Base-by-base conservation (phyloP, 805 yeast genomes). In the Ogataea parapolymorpha region DNA sequence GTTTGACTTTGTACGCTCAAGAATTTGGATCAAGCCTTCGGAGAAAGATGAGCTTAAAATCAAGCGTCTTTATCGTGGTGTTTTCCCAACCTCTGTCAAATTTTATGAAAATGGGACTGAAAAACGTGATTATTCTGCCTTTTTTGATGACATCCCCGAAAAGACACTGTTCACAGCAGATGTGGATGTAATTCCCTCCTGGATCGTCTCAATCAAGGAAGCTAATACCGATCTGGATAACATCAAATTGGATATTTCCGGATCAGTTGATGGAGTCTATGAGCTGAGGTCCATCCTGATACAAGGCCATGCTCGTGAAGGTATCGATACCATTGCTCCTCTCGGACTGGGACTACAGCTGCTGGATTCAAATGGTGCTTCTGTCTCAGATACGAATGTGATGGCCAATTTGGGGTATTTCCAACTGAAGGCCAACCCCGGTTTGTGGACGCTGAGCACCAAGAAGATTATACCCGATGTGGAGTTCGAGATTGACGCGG, bases 361-460 rank as follows among this genome's bases (percentile, higher is more conserved):
- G 1, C 14, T 28, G 7, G 49, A 48, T 34, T 20, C 35, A 13
- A 35, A 42, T 16, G 46, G 55, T 20, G 41, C 53, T 39, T 55
- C 14, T 15, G 56, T 39, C 12, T 65, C 72, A 1, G 87, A 80
- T 48, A 82, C 96, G 0, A 67, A 64, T 27, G 79, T 89, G 1
- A 85, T 91, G 93, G 74, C 81, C 1, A 82, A 85, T 28, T 68
- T 82, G 47, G 97, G 97, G 0, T 91, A 91, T 60, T 76, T 84
- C 39, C 97, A 90, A 61, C 66, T 93, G 33, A 77, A 76, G 47
- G 79, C 84, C 0, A 70, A 68, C 37, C 93, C 95, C 1, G 96
- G 96, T 0, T 33, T 70, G 3, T 85, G 86, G 82, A 58, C 64
- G 2, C 57, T 86, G n/a, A 50, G 54, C 1, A 53, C 81, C 10